Base-by-base conservation (phyloP, 768 basidiomycete species). In the Chalciporus piperatus region DNA sequence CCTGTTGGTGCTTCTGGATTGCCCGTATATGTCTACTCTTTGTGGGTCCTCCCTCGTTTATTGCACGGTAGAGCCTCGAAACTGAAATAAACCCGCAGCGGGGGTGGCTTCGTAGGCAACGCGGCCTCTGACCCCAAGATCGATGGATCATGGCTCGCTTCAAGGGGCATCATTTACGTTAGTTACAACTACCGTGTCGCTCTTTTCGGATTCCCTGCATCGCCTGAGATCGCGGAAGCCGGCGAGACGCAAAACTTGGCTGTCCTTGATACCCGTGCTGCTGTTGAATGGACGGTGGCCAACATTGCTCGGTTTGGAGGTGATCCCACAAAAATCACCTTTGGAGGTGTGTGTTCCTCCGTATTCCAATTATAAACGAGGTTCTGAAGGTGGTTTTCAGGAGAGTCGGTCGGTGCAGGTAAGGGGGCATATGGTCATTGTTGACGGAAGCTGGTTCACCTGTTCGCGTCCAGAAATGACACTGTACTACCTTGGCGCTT, bases 101-200 rank as follows among this genome's bases (percentile, higher is more conserved):
- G 43, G 13, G 22, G 32, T 20, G 23, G 17, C 28, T 33, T 39
- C 27, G 20, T 43, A 16, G 41, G 39, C 25, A 51, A 47, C 19
- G 45, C 17, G 38, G 38, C 44, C 39, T 47, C 37, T 7, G 37
- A 35, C 43, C 33, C 19, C 6, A 45, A 41, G 41, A 48, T 46
- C 37, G 33, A 45, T 37, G 38, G 33, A 33, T 56, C 32, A 16
- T 23, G 46, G 17, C 43, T 43, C 20, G 8, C 20, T 48, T 41
- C 50, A 8, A 45, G 41, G 45, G 39, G 9, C 14, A 38, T 49
- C 41, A 19, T 53, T 56, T 43, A 46, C 44, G 45, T 49, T 16
- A 10, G 37, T n/a, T 32, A 30, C 37, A 20, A 30, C 30, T 40
- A 10, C 32, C 14, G 33, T 30, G 19, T 45, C 20, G n/a, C 19